Base-by-base conservation (phyloP, 129 eudicot genomes). In the sunflower (Helianthus annuus) region DNA sequence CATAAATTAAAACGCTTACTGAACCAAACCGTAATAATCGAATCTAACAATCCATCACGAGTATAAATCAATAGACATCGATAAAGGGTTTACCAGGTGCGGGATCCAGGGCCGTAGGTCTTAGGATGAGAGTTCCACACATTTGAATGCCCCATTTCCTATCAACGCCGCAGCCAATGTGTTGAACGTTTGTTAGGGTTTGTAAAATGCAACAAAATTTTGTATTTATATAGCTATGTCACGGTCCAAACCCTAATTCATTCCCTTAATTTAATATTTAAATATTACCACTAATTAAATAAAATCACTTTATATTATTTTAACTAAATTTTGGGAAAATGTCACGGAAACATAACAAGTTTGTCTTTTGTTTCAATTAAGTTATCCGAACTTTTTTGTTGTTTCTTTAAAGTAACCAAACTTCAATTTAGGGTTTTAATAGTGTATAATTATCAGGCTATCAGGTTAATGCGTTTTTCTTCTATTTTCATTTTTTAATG, bases 81-180 rank as follows among this genome's bases (percentile, higher is more conserved):
- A 68, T 32, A 32, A 53, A 70, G 68, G 55, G 51, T 73, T 40
- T 15, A 78, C 86, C 86, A 85, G 44, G 84, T 32, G 55, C 84
- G 86, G 6, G 89, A 82, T 2, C 89, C 86, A 71, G 79, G 89
- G 34, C 85, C 83, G 76, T 81, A 81, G 77, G 62, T 81, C 64
- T 85, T 82, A 22, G 86, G 86, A 36, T 82, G 86, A 15, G 86
- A 61, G 77, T 85, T 82, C 89, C 84, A 81, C 57, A 82, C 52
- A 80, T 82, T 82, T 7, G 84, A 66, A 53, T 79, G 86, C 44
- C 82, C 84, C 84, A 82, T 81, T 10, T 48, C 1, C 6, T 48
- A 54, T 27, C 2, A 27, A 27, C 15, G 59, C 34, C 69, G 69
- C 77, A 48, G 14, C 13, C 36, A 1, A 13, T 34, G 39, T 64